These are phyloP conservation scores for Cladobotryum protrusum DNA, from an alignment of 2,329 filamentous ascomycete genomes.

Conservation along the genomic window DNA sequence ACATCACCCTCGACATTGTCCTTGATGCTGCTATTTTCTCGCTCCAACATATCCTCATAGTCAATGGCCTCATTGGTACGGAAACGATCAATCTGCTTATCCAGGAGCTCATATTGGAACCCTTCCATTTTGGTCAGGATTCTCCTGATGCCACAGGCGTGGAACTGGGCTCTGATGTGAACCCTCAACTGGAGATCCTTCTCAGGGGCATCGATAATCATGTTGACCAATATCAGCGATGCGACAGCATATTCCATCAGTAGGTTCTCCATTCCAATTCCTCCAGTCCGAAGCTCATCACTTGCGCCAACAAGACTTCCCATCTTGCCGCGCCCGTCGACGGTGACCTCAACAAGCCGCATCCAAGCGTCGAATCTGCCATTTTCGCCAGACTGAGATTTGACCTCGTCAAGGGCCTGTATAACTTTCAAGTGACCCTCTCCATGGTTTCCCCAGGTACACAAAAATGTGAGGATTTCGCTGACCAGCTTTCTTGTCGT, in stretches of 20 bases:
- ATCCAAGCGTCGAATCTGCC: conserved; percentile 98
- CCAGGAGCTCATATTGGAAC: conserved; percentile 96
- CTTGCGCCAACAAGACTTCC: conserved; percentile 94
- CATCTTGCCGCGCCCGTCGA: conserved; percentile 97
- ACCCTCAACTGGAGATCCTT: conserved; percentile 84
- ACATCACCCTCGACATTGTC: conserved; percentile 80
- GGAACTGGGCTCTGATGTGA: conserved; percentile 94
- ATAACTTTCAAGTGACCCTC: conserved; percentile 90
- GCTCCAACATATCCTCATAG: conserved; percentile 93
- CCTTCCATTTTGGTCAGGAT: conserved; percentile 95
- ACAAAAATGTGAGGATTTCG: conserved; percentile 92
- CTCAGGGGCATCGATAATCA: conserved; percentile 88
- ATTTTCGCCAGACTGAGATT: conserved; percentile 81
- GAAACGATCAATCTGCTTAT: conserved; percentile 96
- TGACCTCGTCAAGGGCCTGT: conserved; percentile 87
- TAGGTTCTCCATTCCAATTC: conserved; percentile 97
- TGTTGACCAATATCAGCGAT: conserved; percentile 91
- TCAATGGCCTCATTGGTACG: conserved; percentile 93
- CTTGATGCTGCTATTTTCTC: conserved; percentile 83
- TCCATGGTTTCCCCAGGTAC: conserved; percentile 80
- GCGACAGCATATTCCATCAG: conserved; percentile 98
- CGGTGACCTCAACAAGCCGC: conserved; percentile 93
- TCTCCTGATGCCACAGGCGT: conserved; percentile 88
- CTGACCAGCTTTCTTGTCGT: conserved; percentile 92
- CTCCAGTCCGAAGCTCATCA: conserved; percentile 90